These are phyloP conservation scores for Avena eriantha DNA, from an alignment of 176 grass and related monocot species.

Conservation along the genomic window DNA sequence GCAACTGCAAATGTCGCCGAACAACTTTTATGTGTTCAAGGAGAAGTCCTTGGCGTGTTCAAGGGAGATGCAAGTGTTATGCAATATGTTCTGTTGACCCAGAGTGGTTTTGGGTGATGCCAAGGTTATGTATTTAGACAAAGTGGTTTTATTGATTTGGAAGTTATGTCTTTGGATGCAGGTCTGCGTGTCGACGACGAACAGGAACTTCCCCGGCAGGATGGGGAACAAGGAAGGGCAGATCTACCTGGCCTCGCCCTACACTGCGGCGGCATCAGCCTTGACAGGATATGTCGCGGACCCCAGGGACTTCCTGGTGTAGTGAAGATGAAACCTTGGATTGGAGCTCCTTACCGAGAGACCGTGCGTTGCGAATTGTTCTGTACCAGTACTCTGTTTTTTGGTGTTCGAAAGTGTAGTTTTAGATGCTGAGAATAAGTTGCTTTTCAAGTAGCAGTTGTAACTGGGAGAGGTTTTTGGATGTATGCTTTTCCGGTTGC, in stretches of 20 bases:
- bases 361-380: neutral
- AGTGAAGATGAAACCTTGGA: neutral
- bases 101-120: neutral
- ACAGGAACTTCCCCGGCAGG: constrained; percentile 93
- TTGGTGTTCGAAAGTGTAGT: constrained; percentile 1
- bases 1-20: neutral
- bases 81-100: neutral
- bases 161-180: constrained; percentile 39
- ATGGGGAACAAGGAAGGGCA: constrained; percentile 98
- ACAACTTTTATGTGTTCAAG: neutral
- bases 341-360: neutral
- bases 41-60: no score
- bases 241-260: constrained; percentile 94
- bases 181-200: constrained; percentile 95
- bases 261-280: constrained; percentile 73
- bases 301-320: constrained; percentile 78
- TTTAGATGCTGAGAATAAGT: constrained; percentile 36
- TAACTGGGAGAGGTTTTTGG: neutral
- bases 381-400: constrained; percentile 7
- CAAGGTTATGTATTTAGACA: neutral
- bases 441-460: neutral
- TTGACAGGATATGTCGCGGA: constrained; percentile 88
- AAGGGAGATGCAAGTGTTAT: neutral
- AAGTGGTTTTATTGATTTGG: neutral
- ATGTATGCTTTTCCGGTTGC: constrained; percentile 4